Evolutionary conservation across 2,329 filamentous ascomycete genomes (phyloP).

Genomic region (Xylaria sp.): DNA sequence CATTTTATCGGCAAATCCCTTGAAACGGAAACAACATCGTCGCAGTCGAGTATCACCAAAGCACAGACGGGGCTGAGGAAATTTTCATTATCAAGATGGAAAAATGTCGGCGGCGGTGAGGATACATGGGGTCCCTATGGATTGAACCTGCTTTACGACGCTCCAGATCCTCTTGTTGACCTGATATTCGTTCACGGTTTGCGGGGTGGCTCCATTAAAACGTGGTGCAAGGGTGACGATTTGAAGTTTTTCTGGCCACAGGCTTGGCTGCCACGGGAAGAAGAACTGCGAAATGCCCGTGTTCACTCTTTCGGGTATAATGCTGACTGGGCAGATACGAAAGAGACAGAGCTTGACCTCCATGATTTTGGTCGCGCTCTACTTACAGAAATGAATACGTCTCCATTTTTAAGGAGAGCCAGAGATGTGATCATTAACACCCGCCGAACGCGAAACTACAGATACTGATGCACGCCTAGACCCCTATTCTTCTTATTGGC

Average conservation of each 20-base stretch:
- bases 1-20: background rate
- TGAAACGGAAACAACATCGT: background rate
- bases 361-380: conserved; percentile 4
- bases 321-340: background rate
- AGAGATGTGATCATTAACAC: background rate
- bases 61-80: background rate
- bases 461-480: background rate
- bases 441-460: background rate
- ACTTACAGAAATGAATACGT: conserved; percentile 1
- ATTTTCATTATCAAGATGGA: background rate
- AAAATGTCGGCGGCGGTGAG: background rate
- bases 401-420: conserved; percentile 4
- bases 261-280: background rate
- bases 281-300: background rate
- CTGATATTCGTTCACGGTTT: conserved; percentile 5
- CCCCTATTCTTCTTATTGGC: conserved; percentile 19
- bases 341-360: background rate
- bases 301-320: conserved; percentile 3
- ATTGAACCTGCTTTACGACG: background rate
- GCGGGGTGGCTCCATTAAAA: conserved; percentile 1
- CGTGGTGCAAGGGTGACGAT: conserved; percentile 6
- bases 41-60: background rate
- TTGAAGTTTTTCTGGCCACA: conserved; percentile 5
- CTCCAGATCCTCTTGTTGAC: background rate
- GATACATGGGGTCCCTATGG: background rate